Evolutionary conservation across 306 rosid genomes (phyloP).

Genomic region (Gleditsia sinensis): DNA sequence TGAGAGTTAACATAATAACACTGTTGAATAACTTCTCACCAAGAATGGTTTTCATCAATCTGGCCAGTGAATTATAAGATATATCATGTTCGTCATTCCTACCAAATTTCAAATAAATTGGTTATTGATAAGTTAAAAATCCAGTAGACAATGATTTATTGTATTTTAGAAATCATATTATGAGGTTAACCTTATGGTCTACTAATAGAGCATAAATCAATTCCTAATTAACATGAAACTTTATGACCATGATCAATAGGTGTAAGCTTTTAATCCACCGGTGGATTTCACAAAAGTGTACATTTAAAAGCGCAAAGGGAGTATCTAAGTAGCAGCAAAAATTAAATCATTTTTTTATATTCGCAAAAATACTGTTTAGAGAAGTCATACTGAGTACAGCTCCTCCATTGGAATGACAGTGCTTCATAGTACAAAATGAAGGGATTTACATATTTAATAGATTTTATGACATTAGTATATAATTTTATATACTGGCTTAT

Average conservation of each 20-base stretch:
- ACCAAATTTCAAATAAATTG: not conserved
- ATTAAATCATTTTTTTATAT: not conserved
- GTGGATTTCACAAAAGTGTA: not conserved
- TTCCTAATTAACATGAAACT: not conserved
- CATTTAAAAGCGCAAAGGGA: not conserved
- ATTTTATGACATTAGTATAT: not conserved
- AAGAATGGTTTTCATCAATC: no score
- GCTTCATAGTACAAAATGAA: slow-evolving; percentile 20
- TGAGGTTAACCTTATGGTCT: not conserved
- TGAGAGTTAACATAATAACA: not conserved
- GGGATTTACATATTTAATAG: not conserved
- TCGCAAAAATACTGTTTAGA: slow-evolving; percentile 13
- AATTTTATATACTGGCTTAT: not conserved
- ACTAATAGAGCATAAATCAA: not conserved
- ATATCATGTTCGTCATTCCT: no score
- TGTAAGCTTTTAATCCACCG: not conserved
- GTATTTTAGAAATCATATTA: not conserved
- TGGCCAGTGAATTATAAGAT: no score
- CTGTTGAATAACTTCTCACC: no score
- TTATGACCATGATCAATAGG: not conserved
- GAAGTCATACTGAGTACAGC: slow-evolving; percentile 24
- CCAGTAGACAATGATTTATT: not conserved
- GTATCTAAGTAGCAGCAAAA: not conserved
- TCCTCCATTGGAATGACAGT: slow-evolving; percentile 13
- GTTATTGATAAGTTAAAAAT: not conserved